Base-by-base conservation (phyloP, 768 basidiomycete genomes). In the Tubosaeta brunneosetosa region DNA sequence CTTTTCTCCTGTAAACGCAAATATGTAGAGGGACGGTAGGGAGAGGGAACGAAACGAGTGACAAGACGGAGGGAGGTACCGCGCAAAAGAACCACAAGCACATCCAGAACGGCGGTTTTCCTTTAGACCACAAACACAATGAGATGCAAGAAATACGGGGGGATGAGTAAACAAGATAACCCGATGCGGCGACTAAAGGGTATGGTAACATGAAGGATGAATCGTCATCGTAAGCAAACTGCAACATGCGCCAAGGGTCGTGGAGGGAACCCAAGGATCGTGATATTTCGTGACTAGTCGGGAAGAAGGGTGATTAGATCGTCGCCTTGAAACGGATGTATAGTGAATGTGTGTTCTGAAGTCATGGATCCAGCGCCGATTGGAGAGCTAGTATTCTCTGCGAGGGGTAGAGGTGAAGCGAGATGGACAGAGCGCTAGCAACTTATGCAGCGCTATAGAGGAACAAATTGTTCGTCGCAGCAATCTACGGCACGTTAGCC, bases 401-500 rank as follows among this genome's bases (percentile, higher is more conserved):
- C 31, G 22, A 31, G 48, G 43, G 52, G 48, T 40, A 33, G 50
- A 25, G 37, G 27, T 16, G 25, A 22, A 42, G 37, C 16, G 46
- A 44, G 41, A 45, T 41, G 53, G 47, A 49, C 9, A 36, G 27
- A 38, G 44, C 40, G 38, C 53, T 13, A 25, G 43, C 46, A 50
- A 31, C 29, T 75, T 58, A 78, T 71, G 77, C 75, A 31, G 76
- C 66, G 46, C 66, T 68, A 32, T 68, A 68, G 31, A 68, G 64
- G 57, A 68, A 68, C 58, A 68, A 22, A 48, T 71, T 71, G 64
- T 69, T 71, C 62, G 94, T 97, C 40, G 94, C 94, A 47, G 94
- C 94, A 67, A 97, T 94, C 91, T 94, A 60, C 12, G 34, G 14
- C 22, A 44, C 10, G 37, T 65, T 36, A 66, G 50, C 41, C 9